Conservation (phyloP, 2,329 filamentous ascomycete genomes). For the Aspergillus sp. region DNA sequence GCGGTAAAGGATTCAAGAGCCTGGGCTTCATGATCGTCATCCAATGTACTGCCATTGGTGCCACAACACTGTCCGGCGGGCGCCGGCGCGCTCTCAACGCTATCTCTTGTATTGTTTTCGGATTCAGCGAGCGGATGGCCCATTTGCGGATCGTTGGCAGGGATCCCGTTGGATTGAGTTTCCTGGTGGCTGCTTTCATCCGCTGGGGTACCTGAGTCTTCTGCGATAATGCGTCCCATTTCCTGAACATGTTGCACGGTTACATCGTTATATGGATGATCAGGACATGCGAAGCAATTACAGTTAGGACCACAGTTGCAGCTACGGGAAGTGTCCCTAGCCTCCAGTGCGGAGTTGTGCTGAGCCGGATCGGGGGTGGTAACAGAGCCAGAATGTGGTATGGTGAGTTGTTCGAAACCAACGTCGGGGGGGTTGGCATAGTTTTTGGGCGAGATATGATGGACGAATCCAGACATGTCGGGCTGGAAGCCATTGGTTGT, state of each 20-base stretch:
- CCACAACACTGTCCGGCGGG: not conserved
- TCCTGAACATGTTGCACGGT: slow-evolving; percentile 47
- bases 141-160: slow-evolving; percentile 14
- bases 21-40: slow-evolving; percentile 28
- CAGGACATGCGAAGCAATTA: slow-evolving; percentile 47
- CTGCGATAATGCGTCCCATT: slow-evolving; percentile 45
- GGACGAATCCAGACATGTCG: not conserved
- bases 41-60: slow-evolving; percentile 15
- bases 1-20: slow-evolving; percentile 21
- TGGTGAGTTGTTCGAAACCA: slow-evolving; percentile 17
- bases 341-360: slow-evolving; percentile 8
- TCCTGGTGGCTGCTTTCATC: slow-evolving; percentile 20
- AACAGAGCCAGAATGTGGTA: slow-evolving; percentile 12
- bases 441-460: not conserved
- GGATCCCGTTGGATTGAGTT: slow-evolving; percentile 20
- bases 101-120: slow-evolving; percentile 14
- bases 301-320: slow-evolving; percentile 48
- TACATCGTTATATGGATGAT: slow-evolving; percentile 48
- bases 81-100: slow-evolving; percentile 10
- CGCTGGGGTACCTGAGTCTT: slow-evolving; percentile 26
- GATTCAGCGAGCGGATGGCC: slow-evolving; percentile 22
- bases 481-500: not conserved
- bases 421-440: slow-evolving; percentile 17
- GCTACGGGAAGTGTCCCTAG: slow-evolving; percentile 28
- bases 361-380: slow-evolving; percentile 5